Percentiles rank a stretch among this genome's conserved stretches.
Evolutionary conservation across 2,329 filamentous ascomycete genomes (phyloP).

Genomic region (Arachnopeziza araneosa): DNA sequence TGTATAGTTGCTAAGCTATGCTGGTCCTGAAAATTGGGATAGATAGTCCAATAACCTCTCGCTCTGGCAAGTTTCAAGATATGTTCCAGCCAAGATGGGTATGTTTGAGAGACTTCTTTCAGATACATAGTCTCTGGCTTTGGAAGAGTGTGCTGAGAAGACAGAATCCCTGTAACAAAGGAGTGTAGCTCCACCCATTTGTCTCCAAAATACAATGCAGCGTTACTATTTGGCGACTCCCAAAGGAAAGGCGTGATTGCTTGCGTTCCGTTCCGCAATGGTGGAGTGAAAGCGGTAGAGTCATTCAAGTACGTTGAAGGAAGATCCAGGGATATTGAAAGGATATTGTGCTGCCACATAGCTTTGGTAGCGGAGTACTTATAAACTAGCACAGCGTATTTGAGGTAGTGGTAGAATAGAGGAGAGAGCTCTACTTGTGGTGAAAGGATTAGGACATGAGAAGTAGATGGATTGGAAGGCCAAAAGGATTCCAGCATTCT

Average conservation of each 20-base stretch:
- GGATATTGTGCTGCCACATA: conserved; percentile 49
- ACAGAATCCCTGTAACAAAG: conserved; percentile 52
- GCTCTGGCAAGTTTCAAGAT: conserved; percentile 69
- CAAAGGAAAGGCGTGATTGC: conserved; percentile 57
- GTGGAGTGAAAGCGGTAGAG: conserved; percentile 46
- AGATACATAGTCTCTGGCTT: conserved; percentile 38
- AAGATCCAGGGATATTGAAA: conserved; percentile 76
- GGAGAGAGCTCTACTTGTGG: conserved; percentile 74
- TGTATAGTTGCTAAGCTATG: conserved; percentile 65
- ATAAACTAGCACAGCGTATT: conserved; percentile 72
- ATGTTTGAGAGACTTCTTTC: conserved; percentile 60
- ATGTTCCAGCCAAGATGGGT: conserved; percentile 75
- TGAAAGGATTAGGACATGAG: conserved; percentile 80
- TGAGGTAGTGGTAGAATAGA: conserved; percentile 81
- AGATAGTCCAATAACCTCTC: conserved; percentile 73
- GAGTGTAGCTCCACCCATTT: conserved; percentile 84
- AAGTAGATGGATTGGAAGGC: conserved; percentile 56
- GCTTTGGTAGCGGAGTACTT: conserved; percentile 56
- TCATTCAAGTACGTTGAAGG: conserved; percentile 61
- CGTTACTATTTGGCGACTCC: conserved; percentile 79
- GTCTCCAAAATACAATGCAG: conserved; percentile 74
- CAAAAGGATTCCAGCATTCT: conserved; percentile 86
- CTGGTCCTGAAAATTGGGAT: conserved; percentile 55
- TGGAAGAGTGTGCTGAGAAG: conserved; percentile 29
- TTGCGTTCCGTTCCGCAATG: conserved; percentile 25